phyloP scores from a whole-genome alignment of 2,329 filamentous ascomycete genomes.

The Aspergillus sojae region DNA sequence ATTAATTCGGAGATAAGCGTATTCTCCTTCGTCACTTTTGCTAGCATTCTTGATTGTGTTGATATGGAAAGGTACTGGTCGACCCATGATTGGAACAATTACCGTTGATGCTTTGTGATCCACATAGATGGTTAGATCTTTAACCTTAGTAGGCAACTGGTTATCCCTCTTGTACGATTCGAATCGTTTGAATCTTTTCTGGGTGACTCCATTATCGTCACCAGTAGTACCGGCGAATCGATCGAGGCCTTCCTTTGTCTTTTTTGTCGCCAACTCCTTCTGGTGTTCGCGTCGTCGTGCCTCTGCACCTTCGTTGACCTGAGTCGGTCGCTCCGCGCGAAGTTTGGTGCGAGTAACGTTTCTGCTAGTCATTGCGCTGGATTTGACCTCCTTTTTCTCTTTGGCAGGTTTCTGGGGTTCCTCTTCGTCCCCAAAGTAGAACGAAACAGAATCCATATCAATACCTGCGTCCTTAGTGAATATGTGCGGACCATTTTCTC shows the following conservation, averaged over 20 bases:
- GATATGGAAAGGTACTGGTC: conserved; percentile 97
- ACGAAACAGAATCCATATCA: conserved; percentile 91
- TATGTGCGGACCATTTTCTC: conserved; percentile 66
- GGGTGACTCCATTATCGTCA: conserved; percentile 83
- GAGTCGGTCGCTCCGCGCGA: conserved; percentile 84
- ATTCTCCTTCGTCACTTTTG: conserved; percentile 94
- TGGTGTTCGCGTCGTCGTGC: conserved; percentile 87
- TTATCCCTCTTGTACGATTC: conserved; percentile 99
- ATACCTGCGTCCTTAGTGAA: conserved; percentile 93
- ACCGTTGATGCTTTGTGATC: conserved; percentile 89
- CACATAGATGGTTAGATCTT: conserved; percentile 85
- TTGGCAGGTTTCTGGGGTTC: conserved; percentile 76
- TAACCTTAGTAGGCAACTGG: conserved; percentile 80
- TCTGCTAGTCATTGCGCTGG: conserved; percentile 86
- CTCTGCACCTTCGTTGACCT: conserved; percentile 87
- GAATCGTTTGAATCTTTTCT: conserved; percentile 98
- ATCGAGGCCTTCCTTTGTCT: conserved; percentile 83
- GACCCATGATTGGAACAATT: conserved; percentile 93
- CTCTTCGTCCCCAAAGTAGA: conserved; percentile 98
- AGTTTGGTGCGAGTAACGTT: conserved; percentile 95
- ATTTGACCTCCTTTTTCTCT: conserved; percentile 78
- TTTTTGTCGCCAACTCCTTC: conserved; percentile 82
- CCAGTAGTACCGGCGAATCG: conserved; percentile 84
- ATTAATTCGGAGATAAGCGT: conserved; percentile 92
- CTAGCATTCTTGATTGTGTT: conserved; percentile 98